Evolutionary conservation across 2,329 filamentous ascomycete species (phyloP), one percentile per base, ranked within the genome.

Genomic region (Trichophyton equinum): DNA sequence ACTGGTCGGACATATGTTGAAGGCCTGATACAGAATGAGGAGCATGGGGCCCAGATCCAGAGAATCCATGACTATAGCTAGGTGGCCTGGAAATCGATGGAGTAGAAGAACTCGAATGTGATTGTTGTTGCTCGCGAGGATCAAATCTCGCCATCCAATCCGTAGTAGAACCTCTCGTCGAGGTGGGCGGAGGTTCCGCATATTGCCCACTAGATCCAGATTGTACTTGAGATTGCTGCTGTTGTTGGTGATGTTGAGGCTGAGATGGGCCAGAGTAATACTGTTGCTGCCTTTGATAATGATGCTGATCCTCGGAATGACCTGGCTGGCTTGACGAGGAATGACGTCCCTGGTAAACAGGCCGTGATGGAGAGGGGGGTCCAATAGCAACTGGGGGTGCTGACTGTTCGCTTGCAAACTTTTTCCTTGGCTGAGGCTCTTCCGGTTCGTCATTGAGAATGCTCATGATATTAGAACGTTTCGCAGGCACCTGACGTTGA

Each of bases 391-490:
- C 63, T 1, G 62, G 60, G 25, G 70, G 65, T 15, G 70, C 65
- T 22, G 63, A 64, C 62, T 68, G 67, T 20, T 78, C 76, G 62
- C 72, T 70, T n/a, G 75, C 74, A 59, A 76, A 74, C 8, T 75
- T 71, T 63, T 79, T 79, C 38, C 73, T 71, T 36, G 62, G 77
- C 61, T 73, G 74, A 38, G 75, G 77, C 57, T 78, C 77, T 44
- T 76, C 73, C 0, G 76, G 73, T 61, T 79, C 77, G 57, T 77
- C 75, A 62, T 79, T 79, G 38, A 79, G 67, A 46, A 79, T 74
- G 62, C 70, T 76, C 71, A 78, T 76, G 53, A 79, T 78, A 64
- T 78, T 79, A 1, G 76, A 79, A 44, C 76, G 73, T 65, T 79
- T 79, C 1, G 74, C 75, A 25, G 76, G 76, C 3, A 75, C 72